These are phyloP conservation scores for Meripilus lineatus DNA, from an alignment of 1,284 basidiomycete species.

Conservation along the genomic window DNA sequence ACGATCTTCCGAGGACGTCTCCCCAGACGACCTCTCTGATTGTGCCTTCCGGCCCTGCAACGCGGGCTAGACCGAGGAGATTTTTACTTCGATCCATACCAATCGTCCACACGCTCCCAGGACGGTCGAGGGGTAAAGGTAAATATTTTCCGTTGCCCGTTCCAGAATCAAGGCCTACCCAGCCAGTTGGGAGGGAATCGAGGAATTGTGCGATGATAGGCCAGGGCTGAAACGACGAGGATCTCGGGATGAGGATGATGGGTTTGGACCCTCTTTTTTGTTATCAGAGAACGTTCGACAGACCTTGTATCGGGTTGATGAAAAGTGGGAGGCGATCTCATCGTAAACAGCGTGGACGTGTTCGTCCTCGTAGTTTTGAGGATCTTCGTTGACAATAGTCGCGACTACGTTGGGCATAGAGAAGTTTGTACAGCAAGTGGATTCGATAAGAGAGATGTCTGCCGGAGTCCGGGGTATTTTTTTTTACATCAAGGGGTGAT, in stretches of 20 bases:
- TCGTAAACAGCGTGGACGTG: slow-evolving; percentile 90
- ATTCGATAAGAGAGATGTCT: background rate
- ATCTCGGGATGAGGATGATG: background rate
- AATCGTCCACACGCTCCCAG: slow-evolving; percentile 62
- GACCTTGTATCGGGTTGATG: slow-evolving; percentile 91
- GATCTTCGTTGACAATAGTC: slow-evolving; percentile 39
- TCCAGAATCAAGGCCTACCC: slow-evolving; percentile 90
- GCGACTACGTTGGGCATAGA: slow-evolving; percentile 38
- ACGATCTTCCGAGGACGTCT: slow-evolving; percentile 65
- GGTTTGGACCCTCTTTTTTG: background rate
- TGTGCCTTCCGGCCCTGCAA: slow-evolving; percentile 39
- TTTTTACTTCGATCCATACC: slow-evolving; percentile 81
- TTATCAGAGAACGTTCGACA: slow-evolving; percentile 3
- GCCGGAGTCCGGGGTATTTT: background rate
- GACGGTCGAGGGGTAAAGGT: slow-evolving; percentile 55
- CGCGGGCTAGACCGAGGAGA: slow-evolving; percentile 70
- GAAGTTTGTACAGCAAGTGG: slow-evolving; percentile 12
- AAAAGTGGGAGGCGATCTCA: slow-evolving; percentile 88
- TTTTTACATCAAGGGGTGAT: slow-evolving; percentile 3
- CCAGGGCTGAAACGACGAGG: slow-evolving; percentile 68
- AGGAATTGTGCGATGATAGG: slow-evolving; percentile 87
- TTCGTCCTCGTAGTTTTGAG: slow-evolving; percentile 58
- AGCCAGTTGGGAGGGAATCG: slow-evolving; percentile 66
- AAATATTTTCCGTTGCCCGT: slow-evolving; percentile 99
- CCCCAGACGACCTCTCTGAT: slow-evolving; percentile 73